Evolutionary conservation across 352 stramenopile genomes (phyloP), one percentile per base, ranked within the genome.

Genomic region (Peronospora destructor): DNA sequence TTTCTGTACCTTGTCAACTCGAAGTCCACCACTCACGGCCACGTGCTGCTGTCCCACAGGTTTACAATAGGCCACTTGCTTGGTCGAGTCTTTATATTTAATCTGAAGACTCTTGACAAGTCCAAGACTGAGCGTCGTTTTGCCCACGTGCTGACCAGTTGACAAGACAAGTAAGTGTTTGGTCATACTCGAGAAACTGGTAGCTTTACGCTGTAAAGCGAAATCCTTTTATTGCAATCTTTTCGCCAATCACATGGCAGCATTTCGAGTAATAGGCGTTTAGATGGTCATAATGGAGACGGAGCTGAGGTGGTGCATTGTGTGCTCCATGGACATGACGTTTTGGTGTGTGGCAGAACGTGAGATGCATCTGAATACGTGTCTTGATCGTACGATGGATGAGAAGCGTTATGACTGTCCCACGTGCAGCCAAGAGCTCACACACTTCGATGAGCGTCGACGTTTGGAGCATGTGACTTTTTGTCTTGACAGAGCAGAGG

Each of bases 111-210:
- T 93, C 59, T 93, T 95, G 50, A 97, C 86, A 41, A 98, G 68
- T 3, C 92, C 95, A 26, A 99, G 79, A 57, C 78, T 97, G 19
- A 95, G 83, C 13, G 93, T 98, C 25, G 95, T 99, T 74, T 99
- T 99, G 45, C 96, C 96, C 49, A 98, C 95, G 61, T 99, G 96
- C 62, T 99, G 95, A 25, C 91, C 84, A 12, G 94, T 98, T 8
- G 83, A 93, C 33, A 93, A 69, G 41, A 93, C 68, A 46, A 93
- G 80, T 36, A 93, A 61, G 45, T 93, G 82, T 61, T 80, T 81
- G n/a, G 61, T 70, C 67, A 85, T 84, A 38, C n/a, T n/a, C n/a
- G n/a, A n/a, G n/a, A n/a, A n/a, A n/a, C n/a, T n/a, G n/a, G n/a
- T n/a, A n/a, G n/a, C n/a, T n/a, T n/a, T n/a, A n/a, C n/a, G n/a